These are phyloP conservation scores for Coemansia sp. DNA, from an alignment of 192 early-diverging fungal species.

Conservation along the genomic window DNA sequence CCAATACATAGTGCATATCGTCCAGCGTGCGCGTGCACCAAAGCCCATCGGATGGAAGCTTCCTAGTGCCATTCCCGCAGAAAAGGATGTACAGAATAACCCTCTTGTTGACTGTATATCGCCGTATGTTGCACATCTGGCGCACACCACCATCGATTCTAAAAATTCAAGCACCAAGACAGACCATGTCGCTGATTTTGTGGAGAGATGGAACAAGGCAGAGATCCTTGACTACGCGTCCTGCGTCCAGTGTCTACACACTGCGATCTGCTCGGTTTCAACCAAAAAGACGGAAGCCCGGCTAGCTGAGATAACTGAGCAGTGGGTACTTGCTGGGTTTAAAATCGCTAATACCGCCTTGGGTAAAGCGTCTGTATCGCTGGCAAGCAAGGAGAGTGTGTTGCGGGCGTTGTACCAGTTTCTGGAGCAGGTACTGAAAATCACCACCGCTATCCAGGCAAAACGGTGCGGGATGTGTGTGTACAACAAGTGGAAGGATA, in stretches of 20 bases:
- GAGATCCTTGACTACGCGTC: neutral
- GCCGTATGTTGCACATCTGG: conserved; percentile 24
- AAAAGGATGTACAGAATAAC: neutral
- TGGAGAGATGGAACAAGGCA: neutral
- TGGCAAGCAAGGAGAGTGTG: neutral
- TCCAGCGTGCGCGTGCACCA: neutral
- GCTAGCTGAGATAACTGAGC: neutral
- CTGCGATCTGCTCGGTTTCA: neutral
- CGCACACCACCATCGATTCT: neutral
- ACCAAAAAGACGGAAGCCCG: neutral
- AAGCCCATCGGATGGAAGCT: conserved; percentile 18
- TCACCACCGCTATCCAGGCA: neutral
- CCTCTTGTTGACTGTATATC: conserved; percentile 10
- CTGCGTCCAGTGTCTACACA: neutral
- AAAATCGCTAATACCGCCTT: neutral
- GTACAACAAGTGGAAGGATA: conserved; percentile 3
- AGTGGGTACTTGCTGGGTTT: conserved; percentile 4
- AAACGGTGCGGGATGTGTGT: conserved; percentile 3
- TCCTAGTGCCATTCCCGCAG: neutral
- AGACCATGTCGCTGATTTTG: neutral
- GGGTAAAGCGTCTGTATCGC: neutral
- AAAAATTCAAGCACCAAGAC: neutral
- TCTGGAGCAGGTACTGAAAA: neutral
- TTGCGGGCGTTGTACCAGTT: conserved; percentile 1
- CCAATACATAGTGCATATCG: conserved; percentile 5